Evolutionary conservation across 345 rosid species (phyloP).

Genomic region (Populus tremula): DNA sequence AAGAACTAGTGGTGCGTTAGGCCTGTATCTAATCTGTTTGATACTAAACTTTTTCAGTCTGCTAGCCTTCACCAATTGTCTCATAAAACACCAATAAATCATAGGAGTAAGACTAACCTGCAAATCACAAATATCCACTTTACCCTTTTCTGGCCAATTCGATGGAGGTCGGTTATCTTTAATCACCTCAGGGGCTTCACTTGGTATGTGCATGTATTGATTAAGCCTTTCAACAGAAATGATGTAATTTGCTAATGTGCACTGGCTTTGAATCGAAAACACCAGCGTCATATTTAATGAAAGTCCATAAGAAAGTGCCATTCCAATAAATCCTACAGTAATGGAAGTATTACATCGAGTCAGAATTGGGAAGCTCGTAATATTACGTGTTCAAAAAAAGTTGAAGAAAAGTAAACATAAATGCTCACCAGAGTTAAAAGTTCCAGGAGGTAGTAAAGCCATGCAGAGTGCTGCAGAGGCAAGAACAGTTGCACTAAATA

Average conservation of each 20-base stretch:
- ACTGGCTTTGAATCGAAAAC: conserved; percentile 78
- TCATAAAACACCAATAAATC: background rate
- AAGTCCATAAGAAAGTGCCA: conserved; percentile 97
- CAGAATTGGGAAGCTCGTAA: background rate
- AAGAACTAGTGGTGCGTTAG: conserved; percentile 64
- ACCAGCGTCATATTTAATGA: conserved; percentile 75
- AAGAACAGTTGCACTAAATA: conserved; percentile 63
- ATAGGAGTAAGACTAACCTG: conserved; percentile 42
- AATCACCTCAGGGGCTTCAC: conserved; percentile 85
- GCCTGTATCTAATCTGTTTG: conserved; percentile 74
- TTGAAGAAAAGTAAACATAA: background rate
- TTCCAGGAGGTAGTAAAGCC: conserved; percentile 90
- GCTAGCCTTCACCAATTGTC: background rate
- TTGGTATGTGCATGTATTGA: conserved; percentile 82
- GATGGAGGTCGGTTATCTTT: conserved; percentile 69
- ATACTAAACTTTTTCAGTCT: conserved; percentile 9
- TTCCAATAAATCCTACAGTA: conserved; percentile 83
- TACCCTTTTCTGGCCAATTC: conserved; percentile 78
- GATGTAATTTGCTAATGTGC: conserved; percentile 77
- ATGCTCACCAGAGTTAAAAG: conserved; percentile 75
- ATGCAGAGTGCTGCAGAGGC: conserved; percentile 87
- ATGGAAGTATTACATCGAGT: background rate
- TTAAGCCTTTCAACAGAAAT: conserved; percentile 91
- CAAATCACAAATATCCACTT: conserved; percentile 75
- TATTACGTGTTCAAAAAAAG: background rate